phyloP scores from a whole-genome alignment of 2,329 filamentous ascomycete genomes.

The Stachybotrys echinatus region DNA sequence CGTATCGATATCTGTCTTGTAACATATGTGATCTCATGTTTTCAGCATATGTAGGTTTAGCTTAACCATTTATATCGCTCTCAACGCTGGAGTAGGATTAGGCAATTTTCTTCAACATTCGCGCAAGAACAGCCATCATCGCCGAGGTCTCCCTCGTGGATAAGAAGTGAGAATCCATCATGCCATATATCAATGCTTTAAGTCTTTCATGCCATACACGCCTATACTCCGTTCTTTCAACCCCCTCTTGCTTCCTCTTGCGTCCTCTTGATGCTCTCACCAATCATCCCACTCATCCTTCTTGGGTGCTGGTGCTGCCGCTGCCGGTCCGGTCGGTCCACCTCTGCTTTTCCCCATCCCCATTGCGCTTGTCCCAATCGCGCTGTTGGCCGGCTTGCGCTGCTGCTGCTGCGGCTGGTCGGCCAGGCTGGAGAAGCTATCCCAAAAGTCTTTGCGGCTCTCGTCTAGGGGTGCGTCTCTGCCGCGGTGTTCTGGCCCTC shows the following conservation, averaged over 20 bases:
- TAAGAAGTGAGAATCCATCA: neutral
- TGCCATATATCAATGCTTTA: conserved; percentile 2
- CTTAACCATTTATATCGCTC: no score
- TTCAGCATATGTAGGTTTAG: no score
- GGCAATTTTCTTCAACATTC: no score
- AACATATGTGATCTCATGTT: no score
- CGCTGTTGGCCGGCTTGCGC: conserved; percentile 36
- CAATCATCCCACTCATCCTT: conserved; percentile 62
- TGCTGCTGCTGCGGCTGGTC: conserved; percentile 33
- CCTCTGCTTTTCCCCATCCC: conserved; percentile 42
- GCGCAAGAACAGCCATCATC: no score
- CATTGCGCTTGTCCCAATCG: conserved; percentile 57
- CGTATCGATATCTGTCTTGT: no score
- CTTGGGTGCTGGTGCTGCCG: conserved; percentile 35
- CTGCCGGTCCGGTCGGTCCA: conserved; percentile 9
- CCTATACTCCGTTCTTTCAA: conserved; percentile 18
- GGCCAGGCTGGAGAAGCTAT: conserved; percentile 72
- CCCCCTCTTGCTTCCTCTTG: conserved; percentile 2
- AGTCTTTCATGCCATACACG: conserved; percentile 14
- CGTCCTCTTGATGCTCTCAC: no score
- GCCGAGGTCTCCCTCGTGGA: neutral
- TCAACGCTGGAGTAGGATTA: no score
- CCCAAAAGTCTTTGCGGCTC: conserved; percentile 85
- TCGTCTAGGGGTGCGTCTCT: conserved; percentile 43
- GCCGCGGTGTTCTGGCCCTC: conserved; percentile 37